These are phyloP conservation scores for Phytophthora multivora DNA, from an alignment of 352 stramenopile genomes.

Conservation along the genomic window DNA sequence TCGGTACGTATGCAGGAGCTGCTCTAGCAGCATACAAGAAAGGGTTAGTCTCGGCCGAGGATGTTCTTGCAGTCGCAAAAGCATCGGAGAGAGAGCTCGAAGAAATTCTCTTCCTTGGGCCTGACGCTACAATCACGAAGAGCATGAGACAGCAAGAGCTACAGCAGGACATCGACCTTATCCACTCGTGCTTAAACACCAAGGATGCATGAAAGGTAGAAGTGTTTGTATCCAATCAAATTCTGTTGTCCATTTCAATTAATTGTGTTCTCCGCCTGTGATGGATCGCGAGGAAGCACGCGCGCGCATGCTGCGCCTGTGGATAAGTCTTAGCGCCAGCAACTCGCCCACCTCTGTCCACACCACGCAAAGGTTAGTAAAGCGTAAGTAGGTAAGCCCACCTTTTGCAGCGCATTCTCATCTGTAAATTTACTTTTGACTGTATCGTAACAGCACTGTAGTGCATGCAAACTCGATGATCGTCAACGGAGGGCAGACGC, in stretches of 20 bases:
- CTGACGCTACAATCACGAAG: constrained; percentile 44
- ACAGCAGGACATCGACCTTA: constrained; percentile 42
- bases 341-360: constrained; percentile 41
- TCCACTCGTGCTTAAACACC: constrained; percentile 18
- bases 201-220: constrained; percentile 15
- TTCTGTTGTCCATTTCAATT: background rate
- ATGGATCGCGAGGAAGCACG: constrained; percentile 53
- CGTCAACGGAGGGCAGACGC: constrained; percentile 66
- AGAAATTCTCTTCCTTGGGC: constrained; percentile 50
- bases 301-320: constrained; percentile 65
- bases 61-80: constrained; percentile 52
- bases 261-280: constrained; percentile 1
- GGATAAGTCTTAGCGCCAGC: constrained; percentile 35
- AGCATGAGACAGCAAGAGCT: constrained; percentile 46
- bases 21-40: constrained; percentile 63
- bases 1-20: constrained; percentile 70
- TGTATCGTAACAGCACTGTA: constrained; percentile 40
- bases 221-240: constrained; percentile 30
- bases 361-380: constrained; percentile 51
- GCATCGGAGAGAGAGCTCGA: constrained; percentile 55
- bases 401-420: too few species aligned
- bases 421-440: background rate
- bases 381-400: too few species aligned
- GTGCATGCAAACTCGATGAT: constrained; percentile 45
- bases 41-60: constrained; percentile 52